Conservation (phyloP, 768 basidiomycete genomes). For the Termitomyces sp. region DNA sequence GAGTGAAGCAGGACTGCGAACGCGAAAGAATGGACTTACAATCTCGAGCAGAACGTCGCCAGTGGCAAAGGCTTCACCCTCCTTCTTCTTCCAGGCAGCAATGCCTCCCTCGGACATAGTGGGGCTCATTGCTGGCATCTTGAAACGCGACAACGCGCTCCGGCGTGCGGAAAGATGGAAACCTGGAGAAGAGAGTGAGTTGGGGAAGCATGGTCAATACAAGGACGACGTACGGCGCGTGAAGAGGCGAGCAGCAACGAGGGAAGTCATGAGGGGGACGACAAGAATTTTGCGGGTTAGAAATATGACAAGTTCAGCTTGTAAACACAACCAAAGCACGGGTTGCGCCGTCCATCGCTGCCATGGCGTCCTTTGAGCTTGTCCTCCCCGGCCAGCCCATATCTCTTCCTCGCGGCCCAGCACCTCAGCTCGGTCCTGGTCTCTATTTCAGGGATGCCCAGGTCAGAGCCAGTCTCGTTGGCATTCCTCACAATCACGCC, state of each 20-base stretch:
- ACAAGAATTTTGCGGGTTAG: constrained; percentile 17
- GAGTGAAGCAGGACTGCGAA: constrained; percentile 9
- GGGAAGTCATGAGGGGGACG: constrained; percentile 45
- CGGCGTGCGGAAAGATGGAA: constrained; percentile 78
- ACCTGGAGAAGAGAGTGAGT: constrained; percentile 27
- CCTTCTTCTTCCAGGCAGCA: constrained; percentile 94
- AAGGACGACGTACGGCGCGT: constrained; percentile 48
- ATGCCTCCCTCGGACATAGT: constrained; percentile 99
- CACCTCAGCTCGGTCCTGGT: constrained; percentile 57
- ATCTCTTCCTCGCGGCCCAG: constrained; percentile 44
- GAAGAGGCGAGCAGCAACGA: constrained; percentile 54
- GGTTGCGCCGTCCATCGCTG: constrained; percentile 13
- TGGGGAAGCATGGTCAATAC: neutral
- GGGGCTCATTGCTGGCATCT: constrained; percentile 99
- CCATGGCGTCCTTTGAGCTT: constrained; percentile 16
- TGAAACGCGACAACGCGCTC: constrained; percentile 79
- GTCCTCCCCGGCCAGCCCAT: constrained; percentile 82
- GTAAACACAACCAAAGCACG: constrained; percentile 27
- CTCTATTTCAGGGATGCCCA: constrained; percentile 59
- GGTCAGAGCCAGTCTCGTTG: constrained; percentile 66
- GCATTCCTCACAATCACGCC: constrained; percentile 53
- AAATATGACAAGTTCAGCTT: constrained; percentile 12
- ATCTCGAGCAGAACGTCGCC: constrained; percentile 97
- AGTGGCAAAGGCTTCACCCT: constrained; percentile 82
- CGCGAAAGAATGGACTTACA: constrained; percentile 36